These are phyloP conservation scores for Capsicum rhomboideum DNA, from an alignment of 257 asterid genomes.

Conservation along the genomic window DNA sequence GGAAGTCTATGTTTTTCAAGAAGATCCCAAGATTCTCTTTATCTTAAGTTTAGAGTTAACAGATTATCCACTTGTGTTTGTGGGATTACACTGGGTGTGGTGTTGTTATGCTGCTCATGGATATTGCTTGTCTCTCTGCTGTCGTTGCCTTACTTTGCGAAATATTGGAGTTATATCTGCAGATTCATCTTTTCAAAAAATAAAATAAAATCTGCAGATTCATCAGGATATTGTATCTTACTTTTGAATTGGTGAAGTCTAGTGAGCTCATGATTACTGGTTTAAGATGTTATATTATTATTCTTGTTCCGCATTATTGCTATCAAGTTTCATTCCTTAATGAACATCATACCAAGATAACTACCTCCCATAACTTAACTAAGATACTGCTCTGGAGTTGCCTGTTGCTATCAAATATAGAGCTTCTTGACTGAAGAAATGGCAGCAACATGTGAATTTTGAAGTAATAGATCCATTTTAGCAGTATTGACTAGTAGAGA, in stretches of 20 bases:
- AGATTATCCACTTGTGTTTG: neutral
- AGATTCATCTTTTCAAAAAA: too few relatives aligned
- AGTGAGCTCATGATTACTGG: neutral
- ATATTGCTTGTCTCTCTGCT: neutral
- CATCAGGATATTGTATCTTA: neutral
- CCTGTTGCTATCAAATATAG: neutral
- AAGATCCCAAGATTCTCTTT: neutral
- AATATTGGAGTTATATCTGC: neutral
- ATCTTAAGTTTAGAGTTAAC: neutral
- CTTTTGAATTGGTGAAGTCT: neutral
- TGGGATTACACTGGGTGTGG: too few relatives aligned
- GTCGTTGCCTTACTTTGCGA: neutral
- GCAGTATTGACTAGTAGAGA: neutral
- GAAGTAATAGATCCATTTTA: neutral
- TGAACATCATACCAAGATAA: neutral
- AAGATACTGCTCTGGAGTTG: neutral
- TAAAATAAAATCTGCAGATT: neutral
- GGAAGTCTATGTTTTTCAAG: neutral
- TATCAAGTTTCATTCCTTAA: neutral
- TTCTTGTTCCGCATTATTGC: neutral
- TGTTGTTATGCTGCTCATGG: neutral
- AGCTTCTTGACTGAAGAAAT: neutral
- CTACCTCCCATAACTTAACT: neutral
- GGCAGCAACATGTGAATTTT: neutral
- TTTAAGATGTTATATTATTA: neutral